Conservation (phyloP, 495 filamentous ascomycete species). For the Penicillium turbatum region DNA sequence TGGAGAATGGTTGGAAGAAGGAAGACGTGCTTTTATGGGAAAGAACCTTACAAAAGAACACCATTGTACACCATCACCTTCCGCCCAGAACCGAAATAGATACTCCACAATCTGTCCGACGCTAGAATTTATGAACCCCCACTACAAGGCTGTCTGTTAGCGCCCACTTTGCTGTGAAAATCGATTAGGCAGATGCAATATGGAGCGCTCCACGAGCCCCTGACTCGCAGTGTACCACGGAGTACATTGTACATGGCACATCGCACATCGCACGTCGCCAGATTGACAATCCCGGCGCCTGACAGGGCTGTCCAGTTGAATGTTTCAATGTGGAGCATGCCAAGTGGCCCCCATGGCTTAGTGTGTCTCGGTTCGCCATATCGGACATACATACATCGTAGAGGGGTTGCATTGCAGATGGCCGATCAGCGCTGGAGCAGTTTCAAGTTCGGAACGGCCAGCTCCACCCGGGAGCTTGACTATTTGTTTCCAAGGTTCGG, state of each 20-base stretch:
- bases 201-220: neutral
- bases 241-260: too few species aligned
- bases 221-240: neutral
- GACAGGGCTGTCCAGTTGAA: neutral
- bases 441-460: neutral
- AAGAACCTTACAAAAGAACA: slow-evolving; percentile 6
- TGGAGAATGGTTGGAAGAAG: neutral
- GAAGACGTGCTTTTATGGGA: neutral
- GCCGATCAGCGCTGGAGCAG: neutral
- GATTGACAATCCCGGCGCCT: slow-evolving; percentile 5
- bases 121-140: neutral
- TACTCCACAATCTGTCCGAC: slow-evolving; percentile 1
- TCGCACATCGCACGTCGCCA: neutral
- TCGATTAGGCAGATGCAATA: slow-evolving; percentile 24
- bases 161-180: slow-evolving; percentile 3
- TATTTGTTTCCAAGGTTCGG: neutral
- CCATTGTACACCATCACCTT: slow-evolving; percentile 6
- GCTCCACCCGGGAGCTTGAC: slow-evolving; percentile 4
- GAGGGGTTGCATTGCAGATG: neutral
- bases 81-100: slow-evolving; percentile 11
- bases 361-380: neutral
- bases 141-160: slow-evolving; percentile 6
- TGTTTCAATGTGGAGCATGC: neutral
- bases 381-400: neutral
- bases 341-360: neutral